These are phyloP conservation scores for Cadophora luteo-olivacea DNA, from an alignment of 2,329 filamentous ascomycete genomes.

Conservation along the genomic window DNA sequence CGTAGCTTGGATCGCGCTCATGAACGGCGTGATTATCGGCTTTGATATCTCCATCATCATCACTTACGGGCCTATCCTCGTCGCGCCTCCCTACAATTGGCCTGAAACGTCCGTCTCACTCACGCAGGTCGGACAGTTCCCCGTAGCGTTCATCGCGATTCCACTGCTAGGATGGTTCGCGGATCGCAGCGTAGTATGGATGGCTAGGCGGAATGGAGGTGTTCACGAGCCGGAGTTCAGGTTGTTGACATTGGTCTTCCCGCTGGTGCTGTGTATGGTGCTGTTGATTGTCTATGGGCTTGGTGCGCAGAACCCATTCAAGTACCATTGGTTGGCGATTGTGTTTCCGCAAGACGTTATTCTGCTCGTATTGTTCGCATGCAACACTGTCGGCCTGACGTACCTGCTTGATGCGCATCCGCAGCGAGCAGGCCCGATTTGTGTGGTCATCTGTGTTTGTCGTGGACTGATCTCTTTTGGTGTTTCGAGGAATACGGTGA, in stretches of 20 bases:
- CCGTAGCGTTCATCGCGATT: background rate
- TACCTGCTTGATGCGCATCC: background rate
- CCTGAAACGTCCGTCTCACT: conserved; percentile 1
- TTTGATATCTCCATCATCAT: conserved; percentile 10
- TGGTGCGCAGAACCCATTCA: background rate
- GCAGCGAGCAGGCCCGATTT: background rate
- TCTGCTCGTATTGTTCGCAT: background rate
- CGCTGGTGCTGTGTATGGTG: background rate
- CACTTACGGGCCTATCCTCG: conserved; percentile 3
- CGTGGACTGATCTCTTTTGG: conserved; percentile 1
- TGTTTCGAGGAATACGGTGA: background rate
- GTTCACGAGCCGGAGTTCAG: background rate
- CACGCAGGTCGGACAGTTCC: conserved; percentile 1
- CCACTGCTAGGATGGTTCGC: background rate
- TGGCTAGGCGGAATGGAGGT: background rate
- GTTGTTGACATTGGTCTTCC: background rate
- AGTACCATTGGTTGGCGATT: background rate
- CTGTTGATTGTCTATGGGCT: background rate
- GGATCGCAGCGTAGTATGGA: background rate
- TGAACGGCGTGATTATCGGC: background rate
- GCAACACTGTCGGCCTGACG: background rate
- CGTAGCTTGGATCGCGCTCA: background rate
- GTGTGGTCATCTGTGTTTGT: conserved; percentile 2
- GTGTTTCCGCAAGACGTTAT: conserved; percentile 6
- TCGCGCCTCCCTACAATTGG: background rate